Conservation (phyloP, 2,329 filamentous ascomycete species). For the Ilyonectria destructans region DNA sequence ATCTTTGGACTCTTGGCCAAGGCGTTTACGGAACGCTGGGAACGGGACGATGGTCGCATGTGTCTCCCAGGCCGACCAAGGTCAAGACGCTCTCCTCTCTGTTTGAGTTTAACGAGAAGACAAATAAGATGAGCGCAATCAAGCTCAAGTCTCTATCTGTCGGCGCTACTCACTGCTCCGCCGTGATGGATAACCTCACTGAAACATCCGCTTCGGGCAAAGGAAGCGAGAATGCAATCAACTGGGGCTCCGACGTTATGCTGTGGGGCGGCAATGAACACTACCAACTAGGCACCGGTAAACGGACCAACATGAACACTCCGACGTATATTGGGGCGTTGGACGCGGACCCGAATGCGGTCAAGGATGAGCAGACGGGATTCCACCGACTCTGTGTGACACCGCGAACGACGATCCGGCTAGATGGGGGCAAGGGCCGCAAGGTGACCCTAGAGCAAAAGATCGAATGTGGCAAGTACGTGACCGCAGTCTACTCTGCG, state of each 20-base stretch:
- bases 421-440: constrained; percentile 74
- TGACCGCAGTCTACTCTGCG: constrained; percentile 87
- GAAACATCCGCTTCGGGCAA: constrained; percentile 70
- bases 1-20: constrained; percentile 90
- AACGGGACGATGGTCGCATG: constrained; percentile 90
- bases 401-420: constrained; percentile 78
- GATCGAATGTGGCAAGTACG: constrained; percentile 87
- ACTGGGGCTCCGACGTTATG: constrained; percentile 90
- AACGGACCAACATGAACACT: constrained; percentile 82
- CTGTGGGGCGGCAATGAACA: constrained; percentile 97
- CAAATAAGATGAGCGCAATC: constrained; percentile 81
- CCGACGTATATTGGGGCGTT: constrained; percentile 87
- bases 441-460: constrained; percentile 87
- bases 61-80: constrained; percentile 83
- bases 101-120: constrained; percentile 87
- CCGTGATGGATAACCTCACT: constrained; percentile 87
- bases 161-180: constrained; percentile 86
- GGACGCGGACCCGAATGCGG: constrained; percentile 74
- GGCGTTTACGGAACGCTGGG: constrained; percentile 89
- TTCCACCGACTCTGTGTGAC: constrained; percentile 86
- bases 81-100: constrained; percentile 88
- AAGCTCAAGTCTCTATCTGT: constrained; percentile 81
- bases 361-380: constrained; percentile 73
- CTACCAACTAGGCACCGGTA: constrained; percentile 94
- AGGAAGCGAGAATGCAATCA: constrained; percentile 78